Conservation (phyloP, 2,329 filamentous ascomycete genomes). For the Arthrobotrys pseudoclavata region DNA sequence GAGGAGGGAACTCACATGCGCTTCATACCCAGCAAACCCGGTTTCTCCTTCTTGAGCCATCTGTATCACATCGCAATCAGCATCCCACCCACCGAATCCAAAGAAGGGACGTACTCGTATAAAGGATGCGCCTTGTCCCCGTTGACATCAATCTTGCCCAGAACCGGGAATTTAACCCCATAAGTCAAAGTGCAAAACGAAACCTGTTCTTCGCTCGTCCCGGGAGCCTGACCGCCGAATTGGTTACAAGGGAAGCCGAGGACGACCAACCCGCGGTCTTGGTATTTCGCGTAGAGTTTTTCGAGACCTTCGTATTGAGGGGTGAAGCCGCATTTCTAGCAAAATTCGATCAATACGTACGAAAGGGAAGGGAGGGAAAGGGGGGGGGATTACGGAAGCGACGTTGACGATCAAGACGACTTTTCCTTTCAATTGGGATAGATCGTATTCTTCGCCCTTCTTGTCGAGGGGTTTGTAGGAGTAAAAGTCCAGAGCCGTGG, state of each 20-base stretch:
- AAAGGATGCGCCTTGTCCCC: constrained; percentile 83
- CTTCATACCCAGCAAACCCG: constrained; percentile 89
- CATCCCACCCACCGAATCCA: neutral
- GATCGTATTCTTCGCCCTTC: constrained; percentile 78
- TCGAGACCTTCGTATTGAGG: constrained; percentile 94
- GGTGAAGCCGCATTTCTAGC: constrained; percentile 57
- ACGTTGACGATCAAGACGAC: constrained; percentile 98
- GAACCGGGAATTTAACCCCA: constrained; percentile 89
- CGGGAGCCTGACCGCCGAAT: constrained; percentile 91
- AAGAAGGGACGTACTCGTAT: constrained; percentile 72
- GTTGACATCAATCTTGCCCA: constrained; percentile 95
- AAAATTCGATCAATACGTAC: neutral
- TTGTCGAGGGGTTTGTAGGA: constrained; percentile 88
- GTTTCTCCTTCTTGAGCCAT: constrained; percentile 75
- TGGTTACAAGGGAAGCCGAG: constrained; percentile 99
- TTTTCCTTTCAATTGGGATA: constrained; percentile 84
- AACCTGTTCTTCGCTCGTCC: constrained; percentile 75
- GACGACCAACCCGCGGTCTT: constrained; percentile 82
- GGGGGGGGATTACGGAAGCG: constrained; percentile 76
- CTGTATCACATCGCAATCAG: constrained; percentile 12
- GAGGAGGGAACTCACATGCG: constrained; percentile 71
- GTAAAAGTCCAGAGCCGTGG: constrained; percentile 72
- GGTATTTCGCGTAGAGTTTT: constrained; percentile 85
- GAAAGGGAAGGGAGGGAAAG: neutral
- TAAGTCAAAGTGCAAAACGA: constrained; percentile 91